Percentiles rank a stretch among this genome's conserved stretches.
Conservation (phyloP, 139 green algal species). For the Chlorella sp. region DNA sequence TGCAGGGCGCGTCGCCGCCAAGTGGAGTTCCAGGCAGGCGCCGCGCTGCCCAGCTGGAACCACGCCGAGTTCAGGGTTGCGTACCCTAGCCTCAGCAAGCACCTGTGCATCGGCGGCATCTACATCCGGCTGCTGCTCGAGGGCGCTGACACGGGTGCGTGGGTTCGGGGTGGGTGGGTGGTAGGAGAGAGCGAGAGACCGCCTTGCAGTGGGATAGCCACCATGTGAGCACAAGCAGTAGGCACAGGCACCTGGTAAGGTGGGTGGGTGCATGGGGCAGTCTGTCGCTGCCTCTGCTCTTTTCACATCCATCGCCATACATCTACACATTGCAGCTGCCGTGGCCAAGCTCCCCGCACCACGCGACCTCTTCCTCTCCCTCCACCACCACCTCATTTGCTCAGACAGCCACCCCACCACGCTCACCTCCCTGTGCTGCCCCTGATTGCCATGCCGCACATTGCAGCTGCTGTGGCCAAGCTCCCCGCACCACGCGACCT, state of each 20-base stretch:
- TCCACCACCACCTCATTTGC: conserved; percentile 75
- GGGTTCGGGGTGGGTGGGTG: too few species aligned
- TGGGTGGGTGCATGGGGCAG: too few species aligned
- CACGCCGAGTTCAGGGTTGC: conserved; percentile 73
- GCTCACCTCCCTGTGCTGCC: too few species aligned
- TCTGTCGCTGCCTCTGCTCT: too few species aligned
- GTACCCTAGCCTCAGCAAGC: conserved; percentile 53
- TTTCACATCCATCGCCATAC: too few species aligned
- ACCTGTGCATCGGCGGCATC: conserved; percentile 79
- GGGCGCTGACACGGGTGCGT: conserved; percentile 29
- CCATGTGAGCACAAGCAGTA: too few species aligned
- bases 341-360: conserved; percentile 65
- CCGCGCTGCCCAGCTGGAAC: conserved; percentile 59
- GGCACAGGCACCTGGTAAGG: too few species aligned
- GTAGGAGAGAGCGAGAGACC: too few species aligned
- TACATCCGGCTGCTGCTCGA: conserved; percentile 88
- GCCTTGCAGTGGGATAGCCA: too few species aligned
- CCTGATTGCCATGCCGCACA: too few species aligned
- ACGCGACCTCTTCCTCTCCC: conserved; percentile 68
- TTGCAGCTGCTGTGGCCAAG: conserved; percentile 50
- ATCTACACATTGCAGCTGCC: conserved; percentile 32
- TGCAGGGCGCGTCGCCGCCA: conserved; percentile 26
- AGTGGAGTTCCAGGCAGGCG: conserved; percentile 2
- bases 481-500: conserved; percentile 69
- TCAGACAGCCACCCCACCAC: conserved; percentile 30